These are phyloP conservation scores for Coniferiporia weirii DNA, from an alignment of 1,284 basidiomycete genomes.

Conservation along the genomic window DNA sequence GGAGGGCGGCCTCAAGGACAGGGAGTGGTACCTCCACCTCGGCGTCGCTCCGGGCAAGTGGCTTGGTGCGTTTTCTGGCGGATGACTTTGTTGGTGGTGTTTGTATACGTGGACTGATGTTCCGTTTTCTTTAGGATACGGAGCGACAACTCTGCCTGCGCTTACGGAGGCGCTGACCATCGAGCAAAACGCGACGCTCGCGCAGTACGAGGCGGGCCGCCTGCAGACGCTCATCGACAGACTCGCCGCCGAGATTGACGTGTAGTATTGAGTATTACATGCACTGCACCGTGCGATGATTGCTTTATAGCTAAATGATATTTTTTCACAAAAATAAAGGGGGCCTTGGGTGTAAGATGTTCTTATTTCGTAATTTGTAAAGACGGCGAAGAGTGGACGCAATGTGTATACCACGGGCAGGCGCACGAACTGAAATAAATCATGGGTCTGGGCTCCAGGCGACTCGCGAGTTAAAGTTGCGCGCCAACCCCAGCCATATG, in stretches of 20 bases:
- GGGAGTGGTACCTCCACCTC: conserved; percentile 84
- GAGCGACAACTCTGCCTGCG: conserved; percentile 81
- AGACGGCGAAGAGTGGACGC: no score
- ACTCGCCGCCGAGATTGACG: conserved; percentile 32
- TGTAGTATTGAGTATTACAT: not conserved
- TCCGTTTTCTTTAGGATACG: conserved; percentile 54
- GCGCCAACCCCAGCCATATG: no score
- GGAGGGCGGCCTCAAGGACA: conserved; percentile 69
- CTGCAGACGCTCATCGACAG: conserved; percentile 50
- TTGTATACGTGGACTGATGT: not conserved
- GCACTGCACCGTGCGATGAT: not conserved
- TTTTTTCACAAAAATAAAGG: not conserved
- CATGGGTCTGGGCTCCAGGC: no score
- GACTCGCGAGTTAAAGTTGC: no score
- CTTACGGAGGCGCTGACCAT: conserved; percentile 76
- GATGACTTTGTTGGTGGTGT: conserved; percentile 3
- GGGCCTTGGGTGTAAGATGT: no score
- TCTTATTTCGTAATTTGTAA: no score
- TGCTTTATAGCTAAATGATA: not conserved
- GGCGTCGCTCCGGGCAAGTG: conserved; percentile 88
- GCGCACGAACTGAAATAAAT: no score
- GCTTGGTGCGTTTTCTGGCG: conserved; percentile 50
- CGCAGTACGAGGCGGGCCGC: conserved; percentile 61
- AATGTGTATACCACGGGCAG: no score
- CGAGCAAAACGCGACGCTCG: conserved; percentile 58